Evolutionary conservation across 2,329 filamentous ascomycete genomes (phyloP).

Genomic region (Verticillium longisporum): DNA sequence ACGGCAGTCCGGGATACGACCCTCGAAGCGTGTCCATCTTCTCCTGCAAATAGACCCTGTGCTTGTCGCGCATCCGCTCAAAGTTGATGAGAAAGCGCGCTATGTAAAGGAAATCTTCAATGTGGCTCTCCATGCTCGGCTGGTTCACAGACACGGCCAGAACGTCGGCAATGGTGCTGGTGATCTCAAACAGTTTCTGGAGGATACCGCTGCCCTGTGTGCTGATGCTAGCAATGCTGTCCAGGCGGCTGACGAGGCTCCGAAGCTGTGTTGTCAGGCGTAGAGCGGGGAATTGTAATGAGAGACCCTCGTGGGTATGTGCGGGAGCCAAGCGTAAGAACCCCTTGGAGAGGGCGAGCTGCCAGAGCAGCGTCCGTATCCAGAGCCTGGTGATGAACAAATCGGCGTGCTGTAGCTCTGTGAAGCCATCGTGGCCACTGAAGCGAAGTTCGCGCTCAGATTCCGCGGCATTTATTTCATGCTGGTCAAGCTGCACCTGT

Average conservation of each 20-base stretch:
- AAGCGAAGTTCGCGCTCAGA: slow-evolving; percentile 17
- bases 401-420: slow-evolving; percentile 32
- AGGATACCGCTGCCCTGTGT: slow-evolving; percentile 50
- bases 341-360: slow-evolving; percentile 30
- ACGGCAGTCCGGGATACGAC: background rate
- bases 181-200: slow-evolving; percentile 54
- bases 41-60: slow-evolving; percentile 31
- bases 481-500: slow-evolving; percentile 29
- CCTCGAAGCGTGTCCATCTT: slow-evolving; percentile 25
- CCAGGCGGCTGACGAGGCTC: slow-evolving; percentile 25
- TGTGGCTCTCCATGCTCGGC: slow-evolving; percentile 36
- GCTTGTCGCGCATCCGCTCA: slow-evolving; percentile 36
- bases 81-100: slow-evolving; percentile 43
- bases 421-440: slow-evolving; percentile 19
- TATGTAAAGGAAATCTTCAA: slow-evolving; percentile 47
- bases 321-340: slow-evolving; percentile 26
- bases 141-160: slow-evolving; percentile 40
- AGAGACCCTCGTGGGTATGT: slow-evolving; percentile 27
- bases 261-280: slow-evolving; percentile 31
- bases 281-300: slow-evolving; percentile 30
- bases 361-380: slow-evolving; percentile 34
- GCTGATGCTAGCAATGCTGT: slow-evolving; percentile 35
- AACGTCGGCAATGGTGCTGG: slow-evolving; percentile 53
- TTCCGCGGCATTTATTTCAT: slow-evolving; percentile 24
- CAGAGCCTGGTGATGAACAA: slow-evolving; percentile 32